These are phyloP conservation scores for Mucor racemosus DNA, from an alignment of 371 early-diverging fungal genomes.

Conservation along the genomic window DNA sequence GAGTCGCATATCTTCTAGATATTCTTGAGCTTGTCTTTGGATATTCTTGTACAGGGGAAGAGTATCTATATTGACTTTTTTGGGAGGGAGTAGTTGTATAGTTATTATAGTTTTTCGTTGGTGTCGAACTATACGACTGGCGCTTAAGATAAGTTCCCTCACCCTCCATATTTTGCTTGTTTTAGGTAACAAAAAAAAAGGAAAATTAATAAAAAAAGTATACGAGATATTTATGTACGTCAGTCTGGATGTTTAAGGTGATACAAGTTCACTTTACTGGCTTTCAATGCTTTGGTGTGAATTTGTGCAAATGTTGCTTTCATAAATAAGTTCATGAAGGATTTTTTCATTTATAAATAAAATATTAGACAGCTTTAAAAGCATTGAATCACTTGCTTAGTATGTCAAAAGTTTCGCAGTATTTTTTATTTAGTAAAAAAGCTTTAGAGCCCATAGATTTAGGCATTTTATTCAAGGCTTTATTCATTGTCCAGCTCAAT, in stretches of 20 bases:
- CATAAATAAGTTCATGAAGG: background rate
- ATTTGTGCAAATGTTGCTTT: background rate
- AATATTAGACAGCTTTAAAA: no score
- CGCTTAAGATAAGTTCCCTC: background rate
- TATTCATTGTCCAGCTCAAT: no score
- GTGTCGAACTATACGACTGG: conserved; percentile 5
- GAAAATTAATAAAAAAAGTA: background rate
- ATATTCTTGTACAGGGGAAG: background rate
- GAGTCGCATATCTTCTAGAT: conserved; percentile 25
- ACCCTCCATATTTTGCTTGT: background rate
- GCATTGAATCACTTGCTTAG: no score
- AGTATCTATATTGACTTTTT: conserved; percentile 7
- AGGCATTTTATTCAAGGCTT: no score
- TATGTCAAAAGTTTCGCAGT: no score
- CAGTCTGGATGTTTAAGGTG: background rate
- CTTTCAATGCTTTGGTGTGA: background rate
- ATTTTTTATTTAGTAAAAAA: no score
- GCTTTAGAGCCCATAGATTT: no score
- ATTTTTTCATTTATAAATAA: no score
- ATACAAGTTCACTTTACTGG: background rate
- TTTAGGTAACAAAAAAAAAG: conserved; percentile 3
- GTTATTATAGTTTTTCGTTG: background rate
- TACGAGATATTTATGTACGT: background rate
- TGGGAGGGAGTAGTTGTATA: background rate
- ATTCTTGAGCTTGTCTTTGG: background rate